Evolutionary conservation across 495 filamentous ascomycete genomes (phyloP).

Genomic region (Penicillium psychrofluorescens): DNA sequence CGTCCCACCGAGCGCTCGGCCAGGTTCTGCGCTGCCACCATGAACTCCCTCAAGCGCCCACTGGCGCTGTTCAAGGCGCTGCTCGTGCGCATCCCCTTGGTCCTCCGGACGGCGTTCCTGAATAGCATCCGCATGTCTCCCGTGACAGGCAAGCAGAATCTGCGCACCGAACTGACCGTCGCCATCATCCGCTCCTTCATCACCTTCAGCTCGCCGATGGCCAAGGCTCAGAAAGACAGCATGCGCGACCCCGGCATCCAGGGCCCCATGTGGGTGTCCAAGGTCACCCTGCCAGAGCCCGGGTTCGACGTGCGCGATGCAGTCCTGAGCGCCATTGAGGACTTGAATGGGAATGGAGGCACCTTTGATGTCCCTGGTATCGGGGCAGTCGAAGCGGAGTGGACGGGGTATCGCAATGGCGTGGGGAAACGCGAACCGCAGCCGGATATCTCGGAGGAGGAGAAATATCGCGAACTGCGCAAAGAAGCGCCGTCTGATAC

Average conservation of each 20-base stretch:
- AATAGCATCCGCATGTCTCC: constrained; percentile 61
- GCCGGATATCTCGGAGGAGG: constrained; percentile 55
- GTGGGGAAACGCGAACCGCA: constrained; percentile 47
- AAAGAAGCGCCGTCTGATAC: constrained; percentile 57
- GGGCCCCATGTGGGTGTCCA: constrained; percentile 74
- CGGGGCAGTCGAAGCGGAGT: constrained; percentile 68
- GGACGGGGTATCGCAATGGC: constrained; percentile 66
- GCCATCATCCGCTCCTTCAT: constrained; percentile 62
- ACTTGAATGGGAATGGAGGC: constrained; percentile 43
- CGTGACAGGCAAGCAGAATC: constrained; percentile 65
- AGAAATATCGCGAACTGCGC: constrained; percentile 68
- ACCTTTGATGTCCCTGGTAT: constrained; percentile 48
- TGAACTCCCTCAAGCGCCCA: constrained; percentile 28
- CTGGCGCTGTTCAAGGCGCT: constrained; percentile 38
- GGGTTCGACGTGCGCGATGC: constrained; percentile 52
- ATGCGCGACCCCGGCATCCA: constrained; percentile 61
- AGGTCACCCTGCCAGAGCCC: constrained; percentile 50
- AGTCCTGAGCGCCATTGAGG: constrained; percentile 55
- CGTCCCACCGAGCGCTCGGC: background rate
- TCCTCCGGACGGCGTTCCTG: constrained; percentile 57
- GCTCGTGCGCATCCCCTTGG: constrained; percentile 55
- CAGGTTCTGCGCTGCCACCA: constrained; percentile 6
- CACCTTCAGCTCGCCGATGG: constrained; percentile 38
- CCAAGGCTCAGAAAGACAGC: constrained; percentile 55
- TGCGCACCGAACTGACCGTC: constrained; percentile 68